A percentile compares a stretch with the other conserved stretches of the same genome.
Conservation (phyloP, 768 basidiomycete genomes). For the Mycena haematopus region DNA sequence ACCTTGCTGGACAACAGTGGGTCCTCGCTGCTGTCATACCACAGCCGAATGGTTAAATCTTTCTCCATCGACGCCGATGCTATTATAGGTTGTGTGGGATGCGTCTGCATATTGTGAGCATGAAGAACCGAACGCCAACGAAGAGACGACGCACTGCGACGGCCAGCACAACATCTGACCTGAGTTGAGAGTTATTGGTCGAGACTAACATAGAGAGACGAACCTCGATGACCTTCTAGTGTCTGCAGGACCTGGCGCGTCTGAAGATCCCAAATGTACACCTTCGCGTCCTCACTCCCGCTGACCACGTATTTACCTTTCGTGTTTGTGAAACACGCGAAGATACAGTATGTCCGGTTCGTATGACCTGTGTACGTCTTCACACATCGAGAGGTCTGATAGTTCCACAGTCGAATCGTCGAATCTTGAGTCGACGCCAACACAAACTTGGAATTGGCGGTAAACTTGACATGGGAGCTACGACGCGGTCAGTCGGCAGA, state of each 20-base stretch:
- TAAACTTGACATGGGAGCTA: constrained; percentile 89
- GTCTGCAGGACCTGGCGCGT: constrained; percentile 76
- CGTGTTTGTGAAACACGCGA: constrained; percentile 67
- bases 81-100: constrained; percentile 76
- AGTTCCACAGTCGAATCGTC: constrained; percentile 94
- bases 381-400: constrained; percentile 86
- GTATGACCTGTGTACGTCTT: constrained; percentile 91
- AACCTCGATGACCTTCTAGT: constrained; percentile 84
- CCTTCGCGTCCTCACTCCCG: constrained; percentile 89
- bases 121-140: constrained; percentile 21
- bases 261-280: constrained; percentile 92
- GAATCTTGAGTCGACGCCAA: constrained; percentile 94
- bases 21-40: constrained; percentile 61
- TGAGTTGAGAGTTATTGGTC: constrained; percentile 9
- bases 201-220: constrained; percentile 1
- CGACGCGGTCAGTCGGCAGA: constrained; percentile 16
- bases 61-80: constrained; percentile 93
- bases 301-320: constrained; percentile 77
- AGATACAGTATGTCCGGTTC: constrained; percentile 85
- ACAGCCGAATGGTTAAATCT: constrained; percentile 83
- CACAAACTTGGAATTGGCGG: constrained; percentile 90
- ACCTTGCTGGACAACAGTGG: background rate
- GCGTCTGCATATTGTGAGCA: constrained; percentile 55
- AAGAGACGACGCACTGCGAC: constrained; percentile 61
- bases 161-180: constrained; percentile 70